Evolutionary conservation across 768 basidiomycete species (phyloP).

Genomic region (Kwoniella newhampshirensis): DNA sequence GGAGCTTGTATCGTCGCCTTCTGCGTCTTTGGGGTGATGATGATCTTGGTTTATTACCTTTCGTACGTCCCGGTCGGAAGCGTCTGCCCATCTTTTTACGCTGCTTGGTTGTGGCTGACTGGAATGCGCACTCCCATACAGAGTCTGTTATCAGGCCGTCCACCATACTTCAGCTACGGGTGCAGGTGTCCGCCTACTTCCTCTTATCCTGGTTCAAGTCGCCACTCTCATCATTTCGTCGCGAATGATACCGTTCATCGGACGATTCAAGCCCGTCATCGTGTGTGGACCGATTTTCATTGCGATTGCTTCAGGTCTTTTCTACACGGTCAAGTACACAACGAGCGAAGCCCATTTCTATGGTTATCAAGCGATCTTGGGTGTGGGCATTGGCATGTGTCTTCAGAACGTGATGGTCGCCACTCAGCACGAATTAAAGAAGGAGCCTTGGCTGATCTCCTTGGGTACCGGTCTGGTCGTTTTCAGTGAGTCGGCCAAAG

Average conservation of each 20-base stretch:
- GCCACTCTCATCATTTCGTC: slow-evolving; percentile 47
- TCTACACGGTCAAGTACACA: slow-evolving; percentile 51
- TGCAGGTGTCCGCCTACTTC: slow-evolving; percentile 52
- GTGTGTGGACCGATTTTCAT: slow-evolving; percentile 51
- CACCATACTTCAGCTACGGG: slow-evolving; percentile 49
- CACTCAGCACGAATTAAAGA: slow-evolving; percentile 54
- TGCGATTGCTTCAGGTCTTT: slow-evolving; percentile 53
- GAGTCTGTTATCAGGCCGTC: slow-evolving; percentile 44
- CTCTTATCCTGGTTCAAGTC: slow-evolving; percentile 51
- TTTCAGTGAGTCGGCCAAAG: slow-evolving; percentile 49
- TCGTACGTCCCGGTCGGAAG: slow-evolving; percentile 42
- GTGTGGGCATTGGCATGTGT: slow-evolving; percentile 54
- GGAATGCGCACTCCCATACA: neutral
- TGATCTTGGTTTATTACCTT: slow-evolving; percentile 51
- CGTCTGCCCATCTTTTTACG: slow-evolving; percentile 17
- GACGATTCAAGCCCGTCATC: slow-evolving; percentile 55
- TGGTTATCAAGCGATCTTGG: slow-evolving; percentile 55
- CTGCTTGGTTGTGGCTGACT: neutral
- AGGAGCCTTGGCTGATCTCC: slow-evolving; percentile 50
- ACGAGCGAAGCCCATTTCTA: slow-evolving; percentile 42
- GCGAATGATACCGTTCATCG: slow-evolving; percentile 44
- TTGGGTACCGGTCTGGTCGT: slow-evolving; percentile 52
- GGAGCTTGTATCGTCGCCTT: slow-evolving; percentile 46
- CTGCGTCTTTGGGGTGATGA: slow-evolving; percentile 48
- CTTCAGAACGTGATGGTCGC: slow-evolving; percentile 55